Evolutionary conservation across 768 basidiomycete species (phyloP), one percentile per base, ranked within the genome.

Genomic region (Udeniomyces megalosporus): DNA sequence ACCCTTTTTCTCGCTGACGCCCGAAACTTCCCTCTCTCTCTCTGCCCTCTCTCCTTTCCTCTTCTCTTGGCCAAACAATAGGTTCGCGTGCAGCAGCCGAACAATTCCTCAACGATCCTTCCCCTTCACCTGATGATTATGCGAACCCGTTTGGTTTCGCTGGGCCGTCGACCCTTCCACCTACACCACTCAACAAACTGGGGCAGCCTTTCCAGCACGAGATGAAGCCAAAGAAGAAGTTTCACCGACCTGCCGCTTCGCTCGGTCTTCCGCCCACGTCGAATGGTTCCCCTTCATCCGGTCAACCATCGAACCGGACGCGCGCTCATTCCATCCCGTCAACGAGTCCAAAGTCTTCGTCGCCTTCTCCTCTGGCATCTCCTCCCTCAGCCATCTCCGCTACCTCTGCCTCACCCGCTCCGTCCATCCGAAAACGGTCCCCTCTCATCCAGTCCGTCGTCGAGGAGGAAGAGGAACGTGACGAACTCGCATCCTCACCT

Each of bases 401-500:
- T 17, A 8, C 38, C 10, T 42, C 51, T 15, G 28, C 28, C 24
- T 57, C 55, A 10, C 55, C 55, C 42, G 55, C 35, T 15, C 44
- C 44, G n/a, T 59, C 58, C 20, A 14, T 24, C 12, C 50, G 63
- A 1, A 35, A 55, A 2, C 49, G 63, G n/a, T 59, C 63, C 29
- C 62, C 62, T 14, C 50, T 64, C 7, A 64, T 64, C 29, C 63
- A 64, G 34, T 35, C 32, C 51, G 63, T 64, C 34, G 57, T 64
- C 49, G 63, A 64, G 32, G 63, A 64, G 51, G 63, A 64, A 32
- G 63, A 64, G 34, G 63, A 64, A 22, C 34, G 35, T 8, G 55
- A 62, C 1, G 20, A 47, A 34, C 47, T 58, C 38, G 29, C 49
- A 0, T 35, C 61, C 28, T 55, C 61, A 6, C 46, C 54, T 1